These are phyloP conservation scores for Phytophthora pini DNA, from an alignment of 352 stramenopile genomes.

Conservation along the genomic window DNA sequence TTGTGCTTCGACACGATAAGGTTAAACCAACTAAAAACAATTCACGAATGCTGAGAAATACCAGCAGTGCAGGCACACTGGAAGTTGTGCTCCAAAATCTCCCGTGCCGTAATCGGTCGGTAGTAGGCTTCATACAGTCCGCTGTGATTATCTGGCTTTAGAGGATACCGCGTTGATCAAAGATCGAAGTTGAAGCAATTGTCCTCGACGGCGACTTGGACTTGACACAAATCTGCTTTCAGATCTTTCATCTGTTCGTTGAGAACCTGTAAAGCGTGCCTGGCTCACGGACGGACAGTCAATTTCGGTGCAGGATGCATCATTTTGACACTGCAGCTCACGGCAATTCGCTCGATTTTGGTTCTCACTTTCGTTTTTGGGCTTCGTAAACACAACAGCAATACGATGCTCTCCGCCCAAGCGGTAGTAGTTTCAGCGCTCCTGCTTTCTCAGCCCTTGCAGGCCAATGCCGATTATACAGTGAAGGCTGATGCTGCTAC, in stretches of 20 bases:
- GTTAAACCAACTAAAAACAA: no score
- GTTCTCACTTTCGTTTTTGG: conserved; percentile 6
- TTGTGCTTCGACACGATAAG: neutral
- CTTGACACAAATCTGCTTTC: neutral
- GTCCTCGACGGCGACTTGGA: neutral
- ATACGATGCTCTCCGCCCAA: conserved; percentile 18
- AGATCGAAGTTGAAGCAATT: neutral
- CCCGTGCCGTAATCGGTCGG: neutral
- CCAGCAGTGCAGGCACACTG: neutral
- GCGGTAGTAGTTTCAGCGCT: conserved; percentile 16
- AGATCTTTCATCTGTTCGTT: conserved; percentile 5
- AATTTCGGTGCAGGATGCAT: neutral
- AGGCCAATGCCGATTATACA: conserved; percentile 16
- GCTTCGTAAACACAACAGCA: neutral
- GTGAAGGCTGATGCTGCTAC: conserved; percentile 25
- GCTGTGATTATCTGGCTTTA: conserved; percentile 4
- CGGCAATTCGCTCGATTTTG: neutral
- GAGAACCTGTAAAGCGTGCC: neutral
- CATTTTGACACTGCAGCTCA: neutral
- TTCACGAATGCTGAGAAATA: neutral
- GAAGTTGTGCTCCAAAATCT: conserved; percentile 1
- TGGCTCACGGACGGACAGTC: conserved; percentile 6
- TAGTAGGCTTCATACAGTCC: no score
- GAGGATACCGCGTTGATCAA: neutral
- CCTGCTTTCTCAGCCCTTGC: conserved; percentile 2